Percentiles rank a stretch among this genome's conserved stretches.
Evolutionary conservation across 2,329 filamentous ascomycete genomes (phyloP).

Genomic region (Aureobasidium sp.): DNA sequence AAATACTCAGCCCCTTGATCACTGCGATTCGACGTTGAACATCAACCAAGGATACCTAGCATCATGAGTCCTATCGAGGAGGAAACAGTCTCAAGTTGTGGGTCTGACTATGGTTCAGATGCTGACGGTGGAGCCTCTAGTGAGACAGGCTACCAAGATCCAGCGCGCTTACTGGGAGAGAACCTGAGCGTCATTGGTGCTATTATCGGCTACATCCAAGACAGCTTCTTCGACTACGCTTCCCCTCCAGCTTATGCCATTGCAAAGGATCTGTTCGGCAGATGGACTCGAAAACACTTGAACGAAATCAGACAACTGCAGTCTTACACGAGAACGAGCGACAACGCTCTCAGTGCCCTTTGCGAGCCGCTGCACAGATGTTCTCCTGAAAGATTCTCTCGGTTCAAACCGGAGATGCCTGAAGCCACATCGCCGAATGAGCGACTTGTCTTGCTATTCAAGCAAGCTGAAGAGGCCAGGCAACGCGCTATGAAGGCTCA

Average conservation of each 20-base stretch:
- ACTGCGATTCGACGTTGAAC: no score
- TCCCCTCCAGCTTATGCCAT: not conserved
- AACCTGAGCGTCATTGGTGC: not conserved
- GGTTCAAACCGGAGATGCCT: not conserved
- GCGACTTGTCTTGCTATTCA: not conserved
- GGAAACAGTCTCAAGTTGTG: not conserved
- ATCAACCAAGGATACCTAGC: no score
- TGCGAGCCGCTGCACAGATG: not conserved
- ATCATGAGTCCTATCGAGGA: not conserved
- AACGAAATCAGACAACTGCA: not conserved
- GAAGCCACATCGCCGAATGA: not conserved
- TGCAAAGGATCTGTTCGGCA: not conserved
- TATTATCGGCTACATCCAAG: not conserved
- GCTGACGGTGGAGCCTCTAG: not conserved
- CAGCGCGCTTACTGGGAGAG: not conserved
- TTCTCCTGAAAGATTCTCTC: not conserved
- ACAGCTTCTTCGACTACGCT: not conserved
- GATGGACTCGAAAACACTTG: not conserved
- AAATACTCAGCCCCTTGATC: no score
- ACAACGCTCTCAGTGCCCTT: not conserved
- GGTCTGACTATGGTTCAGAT: not conserved
- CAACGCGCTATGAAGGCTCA: not conserved
- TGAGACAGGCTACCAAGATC: not conserved
- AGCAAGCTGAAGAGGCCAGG: not conserved
- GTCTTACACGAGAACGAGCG: not conserved